Conservation (phyloP, 2,329 filamentous ascomycete species). For the Fusarium sp. region DNA sequence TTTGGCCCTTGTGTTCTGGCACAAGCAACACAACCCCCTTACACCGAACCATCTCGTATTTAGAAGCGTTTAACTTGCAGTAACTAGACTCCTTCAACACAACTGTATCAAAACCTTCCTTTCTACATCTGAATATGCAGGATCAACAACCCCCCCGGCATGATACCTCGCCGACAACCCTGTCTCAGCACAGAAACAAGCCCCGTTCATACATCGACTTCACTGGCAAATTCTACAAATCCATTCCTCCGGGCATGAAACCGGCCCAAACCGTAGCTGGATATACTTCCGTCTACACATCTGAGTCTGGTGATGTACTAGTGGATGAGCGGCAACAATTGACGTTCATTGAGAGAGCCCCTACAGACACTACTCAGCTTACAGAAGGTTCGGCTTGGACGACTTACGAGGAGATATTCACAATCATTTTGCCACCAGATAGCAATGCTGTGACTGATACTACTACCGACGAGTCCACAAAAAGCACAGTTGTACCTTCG, state of each 20-base stretch:
- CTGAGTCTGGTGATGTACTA: too few relatives aligned
- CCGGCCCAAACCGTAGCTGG: background rate
- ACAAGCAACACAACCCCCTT: background rate
- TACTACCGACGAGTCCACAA: background rate
- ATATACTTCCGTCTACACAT: background rate
- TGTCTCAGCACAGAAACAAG: background rate
- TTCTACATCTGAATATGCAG: too few relatives aligned
- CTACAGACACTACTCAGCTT: background rate
- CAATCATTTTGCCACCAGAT: background rate
- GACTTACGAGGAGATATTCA: background rate
- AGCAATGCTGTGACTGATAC: background rate
- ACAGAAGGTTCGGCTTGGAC: too few relatives aligned
- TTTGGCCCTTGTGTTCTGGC: background rate
- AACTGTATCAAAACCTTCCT: too few relatives aligned
- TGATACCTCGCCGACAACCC: fast-evolving
- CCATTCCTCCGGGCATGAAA: background rate
- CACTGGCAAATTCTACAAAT: background rate
- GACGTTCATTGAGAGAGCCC: background rate
- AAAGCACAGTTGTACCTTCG: background rate
- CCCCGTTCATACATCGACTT: background rate
- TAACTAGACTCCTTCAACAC: background rate
- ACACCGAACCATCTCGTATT: background rate
- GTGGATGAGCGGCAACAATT: too few relatives aligned
- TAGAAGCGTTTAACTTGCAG: too few relatives aligned
- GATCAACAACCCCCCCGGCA: too few relatives aligned